These are phyloP conservation scores for Aspergillus ochraceus DNA, from an alignment of 2,329 filamentous ascomycete genomes.

Conservation along the genomic window DNA sequence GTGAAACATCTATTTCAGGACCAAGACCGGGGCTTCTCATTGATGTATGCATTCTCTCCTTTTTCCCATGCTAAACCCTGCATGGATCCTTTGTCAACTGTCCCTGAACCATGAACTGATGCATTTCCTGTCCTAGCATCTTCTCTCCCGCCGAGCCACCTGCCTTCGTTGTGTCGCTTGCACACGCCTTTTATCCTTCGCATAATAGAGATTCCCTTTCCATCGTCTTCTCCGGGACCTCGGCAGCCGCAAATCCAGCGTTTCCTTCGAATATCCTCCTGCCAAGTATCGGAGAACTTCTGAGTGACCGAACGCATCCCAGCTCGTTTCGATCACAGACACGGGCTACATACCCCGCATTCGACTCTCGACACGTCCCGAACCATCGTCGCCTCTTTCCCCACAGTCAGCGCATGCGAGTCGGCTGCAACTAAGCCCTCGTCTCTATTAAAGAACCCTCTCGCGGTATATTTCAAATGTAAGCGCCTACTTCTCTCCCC, in stretches of 20 bases:
- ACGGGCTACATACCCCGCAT: conserved; percentile 8
- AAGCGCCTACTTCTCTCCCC: not conserved
- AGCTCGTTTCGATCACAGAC: conserved; percentile 1
- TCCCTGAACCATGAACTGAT: not conserved
- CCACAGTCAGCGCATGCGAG: not conserved
- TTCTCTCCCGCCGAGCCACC: not conserved
- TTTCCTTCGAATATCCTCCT: not conserved
- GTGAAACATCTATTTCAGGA: conserved; percentile 16
- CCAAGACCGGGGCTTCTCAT: not conserved
- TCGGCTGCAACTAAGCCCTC: not conserved
- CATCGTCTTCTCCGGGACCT: not conserved
- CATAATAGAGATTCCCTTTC: not conserved
- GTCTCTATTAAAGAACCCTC: not conserved
- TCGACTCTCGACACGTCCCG: not conserved
- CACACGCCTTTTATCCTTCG: not conserved
- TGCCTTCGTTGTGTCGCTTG: not conserved
- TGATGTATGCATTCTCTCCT: not conserved
- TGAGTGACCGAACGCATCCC: not conserved
- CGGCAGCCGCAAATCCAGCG: not conserved
- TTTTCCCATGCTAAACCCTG: not conserved
- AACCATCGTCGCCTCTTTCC: not conserved
- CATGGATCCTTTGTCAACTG: not conserved
- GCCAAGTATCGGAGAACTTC: not conserved
- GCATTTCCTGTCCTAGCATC: not conserved
- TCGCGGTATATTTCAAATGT: conserved; percentile 3